Evolutionary conservation across 257 asterid genomes (phyloP).

Genomic region (Solanum piurae): DNA sequence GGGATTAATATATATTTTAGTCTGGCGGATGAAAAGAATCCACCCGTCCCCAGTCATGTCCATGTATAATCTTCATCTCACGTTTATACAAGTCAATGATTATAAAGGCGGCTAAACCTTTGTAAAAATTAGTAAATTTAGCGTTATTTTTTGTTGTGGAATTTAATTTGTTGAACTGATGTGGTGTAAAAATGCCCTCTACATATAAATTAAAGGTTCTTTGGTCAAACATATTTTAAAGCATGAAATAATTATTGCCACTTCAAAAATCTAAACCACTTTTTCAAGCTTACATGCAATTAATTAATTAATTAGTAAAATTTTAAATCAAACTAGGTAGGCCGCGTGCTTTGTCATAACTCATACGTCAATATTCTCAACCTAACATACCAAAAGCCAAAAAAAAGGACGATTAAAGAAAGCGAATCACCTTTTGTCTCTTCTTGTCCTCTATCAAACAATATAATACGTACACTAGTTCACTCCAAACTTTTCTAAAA

Average conservation of each 20-base stretch:
- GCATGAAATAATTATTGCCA: background rate
- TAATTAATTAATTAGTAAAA: background rate
- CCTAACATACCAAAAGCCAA: background rate
- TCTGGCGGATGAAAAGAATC: too few relatives aligned
- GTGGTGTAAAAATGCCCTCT: background rate
- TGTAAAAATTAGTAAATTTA: background rate
- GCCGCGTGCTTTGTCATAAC: background rate
- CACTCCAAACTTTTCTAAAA: slow-evolving; percentile 11
- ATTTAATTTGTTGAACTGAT: background rate
- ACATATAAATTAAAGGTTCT: background rate
- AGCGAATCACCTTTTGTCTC: slow-evolving; percentile 26
- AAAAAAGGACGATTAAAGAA: background rate
- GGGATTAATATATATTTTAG: background rate
- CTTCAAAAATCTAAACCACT: background rate
- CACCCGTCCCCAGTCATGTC: background rate
- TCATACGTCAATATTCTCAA: background rate
- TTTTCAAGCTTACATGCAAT: background rate
- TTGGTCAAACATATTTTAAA: background rate
- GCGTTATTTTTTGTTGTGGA: background rate
- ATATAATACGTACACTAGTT: background rate
- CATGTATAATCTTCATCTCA: too few relatives aligned
- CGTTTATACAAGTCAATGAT: background rate
- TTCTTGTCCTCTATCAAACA: slow-evolving; percentile 24
- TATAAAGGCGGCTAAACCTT: background rate
- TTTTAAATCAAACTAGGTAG: background rate